Base-by-base conservation (phyloP, 108 stramenopile species). In the Conticribra weissflogii region DNA sequence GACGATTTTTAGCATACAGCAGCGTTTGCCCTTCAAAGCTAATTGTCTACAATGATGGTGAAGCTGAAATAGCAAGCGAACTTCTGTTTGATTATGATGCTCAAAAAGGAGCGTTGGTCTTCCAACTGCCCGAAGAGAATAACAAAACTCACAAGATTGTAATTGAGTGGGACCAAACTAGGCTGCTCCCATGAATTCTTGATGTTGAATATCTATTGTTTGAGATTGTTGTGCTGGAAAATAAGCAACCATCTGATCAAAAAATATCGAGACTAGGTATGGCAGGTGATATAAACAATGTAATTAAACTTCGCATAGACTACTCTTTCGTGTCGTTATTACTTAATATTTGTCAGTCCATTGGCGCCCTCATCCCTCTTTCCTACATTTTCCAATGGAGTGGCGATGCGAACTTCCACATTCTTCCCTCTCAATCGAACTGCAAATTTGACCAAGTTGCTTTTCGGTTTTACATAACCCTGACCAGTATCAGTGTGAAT, bases 401-500 rank as follows among this genome's bases (percentile, higher is more conserved):
- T 72, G 60, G 65, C 59, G 56, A 94, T 68, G 28, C 87, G 50
- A 3, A 92, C 84, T 62, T 94, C 89, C 49, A 94, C 83, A 68
- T 94, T 88, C 73, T 94, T 94, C 25, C 90, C 90, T 59, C 68
- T 65, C 52, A 85, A 78, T 47, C 93, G 82, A 24, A 94, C 84
- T 27, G 86, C 87, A 77, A 94, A 94, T 47, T 86, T 86, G n/a
- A 91, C 84, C 30, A 89, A 68, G 30, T 71, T 59, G 24, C 67
- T 62, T 66, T 84, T 71, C 25, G 76, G 59, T 66, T 89, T 90
- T 46, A 90, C 68, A 34, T 76, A 76, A 22, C 89, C 90, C 78
- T 59, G 60, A n/a, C n/a, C n/a, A n/a, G n/a, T n/a, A n/a, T n/a
- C n/a, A n/a, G n/a, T n/a, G n/a, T n/a, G n/a, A n/a, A n/a, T n/a